Base-by-base conservation (phyloP, 2,329 filamentous ascomycete genomes). In the Emericellopsis cladophorae region DNA sequence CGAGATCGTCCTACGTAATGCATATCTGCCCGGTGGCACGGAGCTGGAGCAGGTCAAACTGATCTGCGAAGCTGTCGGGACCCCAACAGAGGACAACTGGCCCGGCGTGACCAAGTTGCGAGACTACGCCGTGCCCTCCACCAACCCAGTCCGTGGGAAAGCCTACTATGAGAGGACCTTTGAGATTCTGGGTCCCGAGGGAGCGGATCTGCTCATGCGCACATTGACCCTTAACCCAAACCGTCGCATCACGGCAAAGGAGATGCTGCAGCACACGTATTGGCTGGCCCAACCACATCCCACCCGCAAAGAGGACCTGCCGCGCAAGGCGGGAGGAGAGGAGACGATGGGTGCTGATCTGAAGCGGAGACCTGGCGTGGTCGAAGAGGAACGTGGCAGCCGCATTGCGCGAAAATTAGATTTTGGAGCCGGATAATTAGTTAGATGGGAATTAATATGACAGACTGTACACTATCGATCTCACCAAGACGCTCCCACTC, bases 51-150 rank as follows among this genome's bases (percentile, higher is more conserved):
- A 95, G 66, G 75, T 96, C 49, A 72, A 76, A 43, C 74, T 90
- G 49, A 93, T 96, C 47, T 87, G 81, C 56, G 78, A 87, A 53
- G 79, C 81, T 41, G 79, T 96, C 47, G 92, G 92, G 43, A 93
- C 88, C 0, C 92, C 92, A 0, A 92, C 79, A 5, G 92, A 98
- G 56, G 85, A 92, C 14, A 90, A 88, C 57, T 98, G 92, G 92
- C 89, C 92, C 1, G 90, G 90, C 23, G 89, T 98, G 7, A 79
- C 79, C 5, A 78, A 78, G 47, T 68, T 98, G 10, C 78, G 80
- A 12, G 81, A 81, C 44, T 98, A 92, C 61, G 76, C 88, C n/a
- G 74, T 83, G 1, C 72, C 81, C 2, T 74, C 76, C 5, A 65
- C 74, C 42, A 70, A 78, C 46, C 66, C 76, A 51, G 51, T 86